A percentile compares a stretch with the other conserved stretches of the same genome.
phyloP scores from a whole-genome alignment of 1,139 yeast genomes.

The Pichia sp. region DNA sequence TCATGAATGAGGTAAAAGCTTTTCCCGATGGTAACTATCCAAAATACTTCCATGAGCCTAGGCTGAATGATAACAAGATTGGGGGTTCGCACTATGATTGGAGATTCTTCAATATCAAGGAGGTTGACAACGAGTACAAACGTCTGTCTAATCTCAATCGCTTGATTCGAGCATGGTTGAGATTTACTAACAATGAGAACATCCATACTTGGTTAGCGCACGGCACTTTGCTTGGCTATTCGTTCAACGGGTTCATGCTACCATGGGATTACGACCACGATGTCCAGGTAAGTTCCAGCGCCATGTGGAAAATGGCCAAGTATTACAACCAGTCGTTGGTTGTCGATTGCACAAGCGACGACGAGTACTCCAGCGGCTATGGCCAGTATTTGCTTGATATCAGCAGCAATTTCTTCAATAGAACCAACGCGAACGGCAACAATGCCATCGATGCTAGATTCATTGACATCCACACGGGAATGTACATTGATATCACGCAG shows the following conservation, averaged over 20 bases:
- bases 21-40: conserved; percentile 18
- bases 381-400: conserved; percentile 49
- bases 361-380: conserved; percentile 29
- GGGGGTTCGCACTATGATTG: conserved; percentile 36
- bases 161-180: conserved; percentile 48
- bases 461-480: conserved; percentile 51
- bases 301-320: conserved; percentile 39
- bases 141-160: conserved; percentile 41
- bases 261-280: conserved; percentile 65
- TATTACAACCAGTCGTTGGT: conserved; percentile 46
- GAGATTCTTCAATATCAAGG: conserved; percentile 41
- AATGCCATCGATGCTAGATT: conserved; percentile 61
- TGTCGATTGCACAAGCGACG: conserved; percentile 34
- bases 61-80: conserved; percentile 17
- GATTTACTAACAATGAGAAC: conserved; percentile 38
- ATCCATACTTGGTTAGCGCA: conserved; percentile 56
- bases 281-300: conserved; percentile 47
- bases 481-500: conserved; percentile 57
- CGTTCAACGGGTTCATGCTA: conserved; percentile 52
- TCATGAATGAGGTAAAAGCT: conserved; percentile 8
- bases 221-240: conserved; percentile 57
- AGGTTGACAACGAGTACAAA: conserved; percentile 35
- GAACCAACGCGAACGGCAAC: conserved; percentile 36
- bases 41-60: conserved; percentile 37
- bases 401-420: conserved; percentile 37